Percentiles rank a stretch among this genome's conserved stretches.
phyloP scores from a whole-genome alignment of 1,139 yeast species.

The Taphrina communis region DNA sequence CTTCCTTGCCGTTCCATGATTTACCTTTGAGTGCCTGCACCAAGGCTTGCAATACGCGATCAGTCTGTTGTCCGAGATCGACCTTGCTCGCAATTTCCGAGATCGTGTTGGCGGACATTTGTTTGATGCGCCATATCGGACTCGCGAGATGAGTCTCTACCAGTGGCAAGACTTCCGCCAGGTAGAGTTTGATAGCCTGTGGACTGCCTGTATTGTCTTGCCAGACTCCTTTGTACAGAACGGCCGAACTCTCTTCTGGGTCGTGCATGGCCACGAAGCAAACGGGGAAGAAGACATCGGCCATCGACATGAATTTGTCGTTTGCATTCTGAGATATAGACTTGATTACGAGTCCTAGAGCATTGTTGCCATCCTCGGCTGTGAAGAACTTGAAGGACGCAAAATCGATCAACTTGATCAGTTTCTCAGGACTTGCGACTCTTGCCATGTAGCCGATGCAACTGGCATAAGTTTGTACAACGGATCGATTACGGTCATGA shows the following conservation, averaged over 20 bases:
- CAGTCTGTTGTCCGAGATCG: slow-evolving; percentile 26
- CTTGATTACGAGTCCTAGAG: slow-evolving; percentile 69
- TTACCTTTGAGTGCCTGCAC: slow-evolving; percentile 74
- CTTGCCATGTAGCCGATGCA: slow-evolving; percentile 82
- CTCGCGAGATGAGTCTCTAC: slow-evolving; percentile 59
- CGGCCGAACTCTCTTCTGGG: slow-evolving; percentile 54
- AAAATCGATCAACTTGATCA: slow-evolving; percentile 61
- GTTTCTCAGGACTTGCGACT: slow-evolving; percentile 61
- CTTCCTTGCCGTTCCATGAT: slow-evolving; percentile 88
- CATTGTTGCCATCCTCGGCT: slow-evolving; percentile 54
- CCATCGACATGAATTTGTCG: slow-evolving; percentile 68
- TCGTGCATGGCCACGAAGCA: slow-evolving; percentile 81
- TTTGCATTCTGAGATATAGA: slow-evolving; percentile 73
- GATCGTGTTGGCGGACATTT: slow-evolving; percentile 72
- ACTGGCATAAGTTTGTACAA: slow-evolving; percentile 76
- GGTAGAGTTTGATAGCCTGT: slow-evolving; percentile 72
- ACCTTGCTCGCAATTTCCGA: slow-evolving; percentile 55
- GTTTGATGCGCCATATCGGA: slow-evolving; percentile 68
- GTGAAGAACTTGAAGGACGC: slow-evolving; percentile 65
- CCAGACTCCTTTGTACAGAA: slow-evolving; percentile 73
- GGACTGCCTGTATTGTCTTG: slow-evolving; percentile 73
- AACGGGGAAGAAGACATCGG: slow-evolving; percentile 74
- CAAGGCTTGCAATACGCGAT: slow-evolving; percentile 61
- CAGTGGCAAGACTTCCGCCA: slow-evolving; percentile 69
- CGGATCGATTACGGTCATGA: slow-evolving; percentile 72